Base-by-base conservation (phyloP, 371 early-diverging fungal genomes). In the Mucor circinelloides region DNA sequence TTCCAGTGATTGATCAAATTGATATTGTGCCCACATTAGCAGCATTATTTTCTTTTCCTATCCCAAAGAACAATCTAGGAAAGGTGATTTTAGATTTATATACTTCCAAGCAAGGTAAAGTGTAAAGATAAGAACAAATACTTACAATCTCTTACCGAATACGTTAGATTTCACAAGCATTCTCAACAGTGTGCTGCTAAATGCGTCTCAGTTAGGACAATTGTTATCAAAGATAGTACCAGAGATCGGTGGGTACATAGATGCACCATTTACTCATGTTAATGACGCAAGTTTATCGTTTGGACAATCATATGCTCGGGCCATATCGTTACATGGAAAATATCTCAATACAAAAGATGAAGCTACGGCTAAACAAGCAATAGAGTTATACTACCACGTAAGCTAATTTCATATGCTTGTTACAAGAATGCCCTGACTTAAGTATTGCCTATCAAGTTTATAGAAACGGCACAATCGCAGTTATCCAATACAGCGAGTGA, bases 41-140 rank as follows among this genome's bases (percentile, higher is more conserved):
- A n/a, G 67, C 89, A 7, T 73, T 97, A 40, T 79, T 97, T 67
- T 93, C 92, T 4, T 75, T 95, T 17, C 97, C 97, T 0, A 93
- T 96, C 25, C 98, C 99, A 5, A 91, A 89, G 71, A 95, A 95
- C 72, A 97, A 87, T 69, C 79, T 98, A 13, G 99, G 99, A 17
- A 85, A 85, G 25, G 42, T 94, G 1, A 90, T 95, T 32, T 86
- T 89, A 0, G 90, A 92, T 40, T 61, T 92, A 9, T 86, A 92
- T 60, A 58, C 25, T 6, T 65, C 67, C 12, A 28, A 63, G n/a
- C 67, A 72, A 38, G 59, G 78, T 77, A 69, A 40, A 68, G 52
- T 30, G 6, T n/a, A 55, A 17, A 40, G 17, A 40, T 17, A 40
- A 40, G 5, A 40, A 40, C 17, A 40, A 17, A 17, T 4, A 40